Conservation (phyloP, 2,329 filamentous ascomycete species). For the Gnomoniopsis sp. region DNA sequence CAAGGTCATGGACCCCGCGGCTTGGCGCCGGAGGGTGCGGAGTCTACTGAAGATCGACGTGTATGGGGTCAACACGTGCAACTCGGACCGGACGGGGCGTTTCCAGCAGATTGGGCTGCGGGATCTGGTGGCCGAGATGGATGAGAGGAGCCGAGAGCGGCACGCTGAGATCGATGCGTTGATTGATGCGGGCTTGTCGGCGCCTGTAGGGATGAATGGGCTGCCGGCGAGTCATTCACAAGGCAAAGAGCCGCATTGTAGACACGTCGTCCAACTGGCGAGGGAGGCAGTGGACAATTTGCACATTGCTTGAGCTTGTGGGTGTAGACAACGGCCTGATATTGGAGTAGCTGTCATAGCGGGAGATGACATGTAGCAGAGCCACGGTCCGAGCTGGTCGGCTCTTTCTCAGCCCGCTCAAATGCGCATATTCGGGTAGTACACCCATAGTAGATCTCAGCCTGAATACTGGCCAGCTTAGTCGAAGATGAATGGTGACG, state of each 20-base stretch:
- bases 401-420: too few species aligned
- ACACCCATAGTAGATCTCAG: too few species aligned
- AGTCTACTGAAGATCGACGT: slow-evolving; percentile 55
- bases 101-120: slow-evolving; percentile 45
- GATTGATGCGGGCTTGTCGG: slow-evolving; percentile 33
- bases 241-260: slow-evolving; percentile 42
- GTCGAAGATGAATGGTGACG: too few species aligned
- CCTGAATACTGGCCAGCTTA: too few species aligned
- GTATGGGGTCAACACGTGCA: slow-evolving; percentile 41
- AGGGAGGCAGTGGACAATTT: slow-evolving; percentile 51
- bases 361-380: too few species aligned
- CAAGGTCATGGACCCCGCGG: slow-evolving; percentile 44
- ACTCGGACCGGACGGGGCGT: slow-evolving; percentile 7
- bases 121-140: slow-evolving; percentile 52
- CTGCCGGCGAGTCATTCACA: neutral
- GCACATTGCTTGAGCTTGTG: slow-evolving; percentile 45
- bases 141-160: slow-evolving; percentile 44
- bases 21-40: slow-evolving; percentile 53
- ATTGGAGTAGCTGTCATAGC: neutral
- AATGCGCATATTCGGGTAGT: too few species aligned
- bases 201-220: slow-evolving; percentile 10
- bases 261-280: slow-evolving; percentile 52
- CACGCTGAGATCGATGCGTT: slow-evolving; percentile 49
- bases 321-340: neutral
- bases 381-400: too few species aligned